A percentile compares a stretch with the other conserved stretches of the same genome.
Conservation (phyloP, 345 rosid genomes). For the Melastoma malabathricum region DNA sequence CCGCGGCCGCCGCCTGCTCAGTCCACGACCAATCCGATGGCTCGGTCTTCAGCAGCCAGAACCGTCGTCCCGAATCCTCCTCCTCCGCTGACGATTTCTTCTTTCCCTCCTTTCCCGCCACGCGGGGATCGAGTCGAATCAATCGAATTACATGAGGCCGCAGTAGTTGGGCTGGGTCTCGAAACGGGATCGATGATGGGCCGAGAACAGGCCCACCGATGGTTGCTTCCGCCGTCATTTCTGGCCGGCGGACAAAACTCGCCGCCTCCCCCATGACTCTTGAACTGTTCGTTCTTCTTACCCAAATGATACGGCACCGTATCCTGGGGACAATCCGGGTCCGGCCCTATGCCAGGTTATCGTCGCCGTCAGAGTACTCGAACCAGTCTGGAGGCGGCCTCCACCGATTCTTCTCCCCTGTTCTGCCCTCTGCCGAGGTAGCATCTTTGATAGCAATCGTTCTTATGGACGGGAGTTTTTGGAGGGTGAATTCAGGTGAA, state of each 20-base stretch:
- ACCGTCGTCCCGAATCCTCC: conserved; percentile 22
- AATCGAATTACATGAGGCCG: too few species aligned
- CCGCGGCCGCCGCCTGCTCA: conserved; percentile 46
- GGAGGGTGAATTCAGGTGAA: not conserved
- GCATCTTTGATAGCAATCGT: not conserved
- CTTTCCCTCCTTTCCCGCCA: too few species aligned
- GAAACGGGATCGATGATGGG: too few species aligned
- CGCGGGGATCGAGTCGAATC: too few species aligned
- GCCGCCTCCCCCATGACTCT: too few species aligned
- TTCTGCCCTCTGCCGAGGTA: conserved; percentile 62
- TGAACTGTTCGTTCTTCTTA: too few species aligned
- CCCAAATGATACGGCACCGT: not conserved
- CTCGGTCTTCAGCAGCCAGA: conserved; percentile 88
- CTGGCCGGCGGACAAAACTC: too few species aligned
- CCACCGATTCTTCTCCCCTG: conserved; percentile 71
- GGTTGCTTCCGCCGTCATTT: too few species aligned
- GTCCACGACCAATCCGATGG: conserved; percentile 98
- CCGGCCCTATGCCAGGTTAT: conserved; percentile 4
- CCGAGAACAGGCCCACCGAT: too few species aligned
- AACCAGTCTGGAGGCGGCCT: conserved; percentile 74
- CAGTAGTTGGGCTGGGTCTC: too few species aligned
- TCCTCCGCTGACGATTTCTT: not conserved
- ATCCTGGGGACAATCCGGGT: not conserved
- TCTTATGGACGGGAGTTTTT: not conserved
- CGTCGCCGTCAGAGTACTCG: conserved; percentile 22